Conservation (phyloP, 2,329 filamentous ascomycete genomes). For the Emericellopsis atlantica region DNA sequence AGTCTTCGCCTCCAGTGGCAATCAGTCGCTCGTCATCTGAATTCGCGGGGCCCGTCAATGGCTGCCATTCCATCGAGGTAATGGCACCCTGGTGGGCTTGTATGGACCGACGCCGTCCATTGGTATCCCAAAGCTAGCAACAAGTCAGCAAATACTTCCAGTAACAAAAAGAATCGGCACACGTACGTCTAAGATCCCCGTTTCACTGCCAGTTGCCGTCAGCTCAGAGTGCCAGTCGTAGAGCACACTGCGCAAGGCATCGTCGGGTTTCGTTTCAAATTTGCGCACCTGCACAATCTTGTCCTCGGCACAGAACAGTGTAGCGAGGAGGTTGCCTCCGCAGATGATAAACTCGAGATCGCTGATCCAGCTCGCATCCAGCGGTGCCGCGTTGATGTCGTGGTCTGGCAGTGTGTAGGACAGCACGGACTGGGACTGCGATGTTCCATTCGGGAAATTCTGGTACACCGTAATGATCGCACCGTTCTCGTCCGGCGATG, state of each 20-base stretch:
- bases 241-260: conserved; percentile 40
- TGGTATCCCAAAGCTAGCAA: conserved; percentile 39
- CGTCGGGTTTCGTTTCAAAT: conserved; percentile 39
- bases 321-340: conserved; percentile 40
- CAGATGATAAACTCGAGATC: conserved; percentile 46
- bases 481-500: conserved; percentile 26
- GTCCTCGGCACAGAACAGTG: conserved; percentile 31
- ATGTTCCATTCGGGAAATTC: conserved; percentile 8
- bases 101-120: conserved; percentile 40
- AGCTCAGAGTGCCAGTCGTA: conserved; percentile 41
- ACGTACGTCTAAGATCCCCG: conserved; percentile 47
- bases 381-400: conserved; percentile 33
- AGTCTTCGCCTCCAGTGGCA: conserved; percentile 50
- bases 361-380: conserved; percentile 49
- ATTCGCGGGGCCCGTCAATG: conserved; percentile 18
- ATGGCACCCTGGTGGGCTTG: conserved; percentile 46
- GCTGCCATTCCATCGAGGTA: conserved; percentile 49
- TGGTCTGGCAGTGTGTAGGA: conserved; percentile 36
- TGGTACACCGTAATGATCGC: conserved; percentile 44
- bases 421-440: conserved; percentile 11
- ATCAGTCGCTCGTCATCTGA: conserved; percentile 40
- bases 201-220: conserved; percentile 46
- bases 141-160: conserved; percentile 1
- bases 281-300: conserved; percentile 32
- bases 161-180: neutral